These are phyloP conservation scores for Coniochaeta pulveracea DNA, from an alignment of 2,329 filamentous ascomycete species.

Conservation along the genomic window DNA sequence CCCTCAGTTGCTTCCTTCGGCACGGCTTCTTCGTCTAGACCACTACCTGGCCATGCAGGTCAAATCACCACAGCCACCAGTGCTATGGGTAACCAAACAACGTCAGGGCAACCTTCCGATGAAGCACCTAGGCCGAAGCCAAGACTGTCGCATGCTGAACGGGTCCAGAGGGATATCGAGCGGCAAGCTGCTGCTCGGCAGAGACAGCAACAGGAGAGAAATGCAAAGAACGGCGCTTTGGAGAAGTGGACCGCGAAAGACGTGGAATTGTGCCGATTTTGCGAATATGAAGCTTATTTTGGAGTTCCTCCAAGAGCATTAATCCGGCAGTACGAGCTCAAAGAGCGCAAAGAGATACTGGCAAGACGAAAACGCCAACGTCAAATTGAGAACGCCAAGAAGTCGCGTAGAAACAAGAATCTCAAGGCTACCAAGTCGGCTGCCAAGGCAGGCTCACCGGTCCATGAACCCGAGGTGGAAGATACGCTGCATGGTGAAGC, in stretches of 20 bases:
- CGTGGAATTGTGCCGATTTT: constrained; percentile 95
- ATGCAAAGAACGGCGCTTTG: constrained; percentile 57
- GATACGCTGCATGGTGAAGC: constrained; percentile 8
- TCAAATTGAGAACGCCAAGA: constrained; percentile 85
- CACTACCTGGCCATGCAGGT: not conserved
- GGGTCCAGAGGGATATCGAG: no score
- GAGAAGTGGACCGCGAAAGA: constrained; percentile 56
- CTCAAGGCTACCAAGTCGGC: constrained; percentile 51
- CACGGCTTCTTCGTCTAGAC: not conserved
- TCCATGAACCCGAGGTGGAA: constrained; percentile 12
- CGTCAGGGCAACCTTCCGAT: no score
- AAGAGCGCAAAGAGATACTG: constrained; percentile 75
- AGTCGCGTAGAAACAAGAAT: constrained; percentile 86
- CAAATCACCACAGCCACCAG: not conserved
- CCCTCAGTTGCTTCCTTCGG: not conserved
- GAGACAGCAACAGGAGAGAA: constrained; percentile 55
- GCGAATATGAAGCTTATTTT: constrained; percentile 94
- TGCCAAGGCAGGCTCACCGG: constrained; percentile 25
- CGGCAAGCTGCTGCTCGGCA: constrained; percentile 57
- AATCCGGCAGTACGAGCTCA: constrained; percentile 87
- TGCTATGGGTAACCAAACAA: no score
- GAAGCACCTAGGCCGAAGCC: no score
- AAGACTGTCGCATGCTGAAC: no score
- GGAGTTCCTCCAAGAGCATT: constrained; percentile 75
- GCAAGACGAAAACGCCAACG: constrained; percentile 77